Evolutionary conservation across 208 protist species (phyloP).

Genomic region (Acanthamoeba culbertsoni): DNA sequence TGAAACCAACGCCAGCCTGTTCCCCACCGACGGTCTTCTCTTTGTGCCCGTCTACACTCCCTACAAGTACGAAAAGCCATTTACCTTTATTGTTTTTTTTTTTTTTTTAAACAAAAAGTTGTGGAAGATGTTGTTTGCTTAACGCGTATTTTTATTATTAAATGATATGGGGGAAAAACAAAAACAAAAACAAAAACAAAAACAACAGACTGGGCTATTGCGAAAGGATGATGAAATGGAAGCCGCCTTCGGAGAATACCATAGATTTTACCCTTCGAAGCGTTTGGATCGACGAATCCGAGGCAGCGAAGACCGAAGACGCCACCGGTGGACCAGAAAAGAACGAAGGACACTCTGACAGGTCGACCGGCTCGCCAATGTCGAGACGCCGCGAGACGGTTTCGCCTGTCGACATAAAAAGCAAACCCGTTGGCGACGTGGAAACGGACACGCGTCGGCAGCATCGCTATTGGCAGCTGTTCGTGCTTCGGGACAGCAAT

Average conservation of each 20-base stretch:
- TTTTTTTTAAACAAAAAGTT: no score
- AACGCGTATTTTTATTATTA: no score
- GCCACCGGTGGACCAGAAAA: not conserved
- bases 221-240: conserved; percentile 33
- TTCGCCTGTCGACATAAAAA: not conserved
- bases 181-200: no score
- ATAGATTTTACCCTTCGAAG: conserved; percentile 28
- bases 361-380: not conserved
- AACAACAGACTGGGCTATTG: not conserved
- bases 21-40: conserved; percentile 8
- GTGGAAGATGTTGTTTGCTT: no score
- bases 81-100: not conserved
- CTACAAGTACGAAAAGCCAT: not conserved
- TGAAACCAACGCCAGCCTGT: not conserved
- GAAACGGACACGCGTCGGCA: not conserved
- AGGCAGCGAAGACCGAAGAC: not conserved
- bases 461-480: conserved; percentile 3
- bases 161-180: no score
- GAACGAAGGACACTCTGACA: not conserved
- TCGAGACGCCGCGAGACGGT: not conserved
- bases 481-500: conserved; percentile 36
- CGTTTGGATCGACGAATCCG: no score
- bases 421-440: not conserved
- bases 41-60: conserved; percentile 31
- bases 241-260: not conserved